Conservation (phyloP, 257 asterid genomes). For the Capsicum chinense region DNA sequence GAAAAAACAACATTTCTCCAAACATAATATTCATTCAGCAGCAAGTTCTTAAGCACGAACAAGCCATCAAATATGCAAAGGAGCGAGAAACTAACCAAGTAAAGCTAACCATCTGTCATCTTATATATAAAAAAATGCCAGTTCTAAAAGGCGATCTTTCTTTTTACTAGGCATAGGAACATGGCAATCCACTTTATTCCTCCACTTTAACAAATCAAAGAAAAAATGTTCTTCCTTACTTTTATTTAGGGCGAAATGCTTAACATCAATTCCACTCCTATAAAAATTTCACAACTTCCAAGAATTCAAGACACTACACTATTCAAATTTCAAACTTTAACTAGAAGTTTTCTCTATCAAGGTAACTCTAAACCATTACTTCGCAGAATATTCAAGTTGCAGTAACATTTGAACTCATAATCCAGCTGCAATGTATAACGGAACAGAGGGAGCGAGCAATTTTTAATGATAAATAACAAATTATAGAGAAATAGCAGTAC, state of each 20-base stretch:
- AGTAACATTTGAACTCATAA: conserved; percentile 11
- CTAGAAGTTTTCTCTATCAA: conserved; percentile 1
- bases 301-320: neutral
- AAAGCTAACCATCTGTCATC: neutral
- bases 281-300: conserved; percentile 3
- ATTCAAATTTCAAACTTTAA: neutral
- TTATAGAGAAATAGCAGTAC: conserved; percentile 21
- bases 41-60: conserved; percentile 4
- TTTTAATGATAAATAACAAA: neutral
- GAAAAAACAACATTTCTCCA: conserved; percentile 25
- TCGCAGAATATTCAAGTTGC: neutral
- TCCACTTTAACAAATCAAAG: conserved; percentile 5
- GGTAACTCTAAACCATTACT: conserved; percentile 2
- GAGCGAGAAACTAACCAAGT: neutral
- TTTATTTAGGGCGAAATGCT: neutral
- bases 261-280: neutral
- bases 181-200: neutral
- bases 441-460: neutral
- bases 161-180: neutral
- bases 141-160: conserved; percentile 12
- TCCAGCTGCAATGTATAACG: neutral
- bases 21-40: conserved; percentile 9
- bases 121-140: conserved; percentile 4
- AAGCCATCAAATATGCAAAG: conserved; percentile 8
- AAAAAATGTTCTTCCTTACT: neutral